Base-by-base conservation (phyloP, 2,329 filamentous ascomycete species). In the Fusarium incarnatum region DNA sequence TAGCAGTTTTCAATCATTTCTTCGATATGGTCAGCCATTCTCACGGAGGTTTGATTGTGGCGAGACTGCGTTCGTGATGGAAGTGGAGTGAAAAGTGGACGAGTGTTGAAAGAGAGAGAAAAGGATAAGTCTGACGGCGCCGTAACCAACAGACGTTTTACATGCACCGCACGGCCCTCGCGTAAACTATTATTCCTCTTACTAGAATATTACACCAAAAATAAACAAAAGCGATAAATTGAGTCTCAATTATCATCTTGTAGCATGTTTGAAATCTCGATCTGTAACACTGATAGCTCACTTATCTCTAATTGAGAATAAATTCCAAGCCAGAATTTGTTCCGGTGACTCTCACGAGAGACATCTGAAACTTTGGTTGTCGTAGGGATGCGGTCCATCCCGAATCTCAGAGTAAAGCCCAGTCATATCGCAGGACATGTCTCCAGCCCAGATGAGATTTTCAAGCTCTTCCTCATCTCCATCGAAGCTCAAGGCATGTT, bases 261-360 rank as follows among this genome's bases (percentile, higher is more conserved):
- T 6, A 18, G 32, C 2, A 6, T 9, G 0, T 18, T 18, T 18
- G 0, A 3, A 6, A 34, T 34, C 2, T 9, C 0, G 0, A 9
- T 34, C 0, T 5, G 5, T 18, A 22, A 15, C 22, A 10, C 46
- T 23, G 13, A 22, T 48, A 48, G 46, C 27, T 32, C 2, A 32
- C 12, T 7, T 32, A 8, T 10, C 2, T 48, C 0, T 9, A 7
- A 22, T 11, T 32, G 13, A 32, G 27, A n/a, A 0, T 32, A 0
- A 11, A 22, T 18, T 4, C 10, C 5, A 5, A 48, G 13, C 45
- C 4, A 28, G 4, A 32, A 6, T 3, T 6, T 48, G n/a, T 23
- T 48, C 27, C n/a, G 8, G 12, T 22, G 4, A 9, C 13, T 10
- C n/a, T 48, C 8, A 48, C 1, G 46, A 48, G 46, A 48, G 13